Percentiles rank a stretch among this genome's conserved stretches.
Evolutionary conservation across 2,329 filamentous ascomycete species (phyloP).

Genomic region (Nemania serpens): DNA sequence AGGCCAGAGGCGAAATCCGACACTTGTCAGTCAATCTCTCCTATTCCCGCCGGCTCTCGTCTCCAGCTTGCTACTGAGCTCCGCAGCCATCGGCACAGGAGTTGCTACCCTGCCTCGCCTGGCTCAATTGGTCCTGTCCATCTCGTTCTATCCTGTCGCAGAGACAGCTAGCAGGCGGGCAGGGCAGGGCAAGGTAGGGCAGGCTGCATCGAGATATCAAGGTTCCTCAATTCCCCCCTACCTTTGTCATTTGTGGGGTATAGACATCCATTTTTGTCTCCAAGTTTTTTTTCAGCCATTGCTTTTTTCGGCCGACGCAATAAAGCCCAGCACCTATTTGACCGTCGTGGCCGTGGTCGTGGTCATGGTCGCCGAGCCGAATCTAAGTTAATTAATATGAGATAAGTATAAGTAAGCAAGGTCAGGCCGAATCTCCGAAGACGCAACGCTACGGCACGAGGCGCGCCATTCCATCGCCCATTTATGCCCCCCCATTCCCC

Average conservation of each 20-base stretch:
- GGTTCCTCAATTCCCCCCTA: not conserved
- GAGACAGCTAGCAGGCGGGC: not conserved
- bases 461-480: constrained; percentile 9
- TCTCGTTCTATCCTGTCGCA: not conserved
- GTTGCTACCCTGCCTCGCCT: not conserved
- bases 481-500: not conserved
- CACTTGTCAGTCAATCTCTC: not conserved
- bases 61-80: constrained; percentile 21
- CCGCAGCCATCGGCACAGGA: constrained; percentile 3
- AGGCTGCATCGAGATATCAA: not conserved
- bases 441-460: constrained; percentile 8
- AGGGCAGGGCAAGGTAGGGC: not conserved
- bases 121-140: not conserved
- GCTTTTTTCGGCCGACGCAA: constrained; percentile 6
- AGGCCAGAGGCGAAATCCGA: constrained; percentile 15
- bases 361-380: constrained; percentile 1
- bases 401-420: not conserved
- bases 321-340: not conserved
- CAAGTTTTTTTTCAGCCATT: not conserved
- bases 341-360: not conserved
- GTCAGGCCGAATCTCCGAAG: constrained; percentile 8
- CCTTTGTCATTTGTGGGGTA: too few relatives aligned
- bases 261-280: too few relatives aligned
- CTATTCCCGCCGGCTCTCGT: constrained; percentile 29
- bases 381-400: constrained; percentile 26